A percentile compares a stretch with the other conserved stretches of the same genome.
Evolutionary conservation across 2,329 filamentous ascomycete species (phyloP).

Genomic region (Aspergillus brunneoviolaceus): DNA sequence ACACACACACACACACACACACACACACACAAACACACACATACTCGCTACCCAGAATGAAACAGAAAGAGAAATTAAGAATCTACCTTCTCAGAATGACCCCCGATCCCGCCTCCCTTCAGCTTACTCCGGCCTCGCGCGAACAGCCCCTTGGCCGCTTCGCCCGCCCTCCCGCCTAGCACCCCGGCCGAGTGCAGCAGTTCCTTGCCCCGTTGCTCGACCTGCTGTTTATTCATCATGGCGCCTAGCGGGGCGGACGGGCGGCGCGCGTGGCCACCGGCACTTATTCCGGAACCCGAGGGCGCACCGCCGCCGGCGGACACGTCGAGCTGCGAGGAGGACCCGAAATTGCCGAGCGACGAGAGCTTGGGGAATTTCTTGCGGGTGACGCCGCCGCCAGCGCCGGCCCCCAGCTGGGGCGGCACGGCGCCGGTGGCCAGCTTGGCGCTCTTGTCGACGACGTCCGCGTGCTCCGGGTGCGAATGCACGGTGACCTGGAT

Average conservation of each 20-base stretch:
- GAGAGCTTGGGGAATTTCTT: constrained; percentile 45
- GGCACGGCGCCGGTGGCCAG: constrained; percentile 31
- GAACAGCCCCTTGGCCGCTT: constrained; percentile 86
- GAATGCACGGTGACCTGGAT: constrained; percentile 49
- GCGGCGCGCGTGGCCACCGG: constrained; percentile 28
- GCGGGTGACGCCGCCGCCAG: constrained; percentile 27
- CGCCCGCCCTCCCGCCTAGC: constrained; percentile 66
- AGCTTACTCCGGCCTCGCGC: constrained; percentile 89
- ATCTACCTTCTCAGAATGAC: constrained; percentile 80
- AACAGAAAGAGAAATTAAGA: constrained; percentile 53
- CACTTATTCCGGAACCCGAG: no score
- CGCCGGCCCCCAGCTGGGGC: constrained; percentile 3
- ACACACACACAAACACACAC: not conserved
- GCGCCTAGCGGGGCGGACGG: constrained; percentile 38
- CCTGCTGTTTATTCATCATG: constrained; percentile 57
- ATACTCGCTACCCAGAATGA: not conserved
- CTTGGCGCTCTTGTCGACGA: constrained; percentile 39
- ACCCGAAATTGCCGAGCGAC: constrained; percentile 30
- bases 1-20: not conserved
- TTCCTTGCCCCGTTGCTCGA: constrained; percentile 84
- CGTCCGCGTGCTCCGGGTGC: constrained; percentile 54
- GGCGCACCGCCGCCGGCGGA: no score
- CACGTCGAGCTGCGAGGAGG: constrained; percentile 31
- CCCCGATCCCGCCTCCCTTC: constrained; percentile 45
- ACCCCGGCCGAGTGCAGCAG: constrained; percentile 78